Base-by-base conservation (phyloP, 345 rosid species). In the Murraya paniculata region DNA sequence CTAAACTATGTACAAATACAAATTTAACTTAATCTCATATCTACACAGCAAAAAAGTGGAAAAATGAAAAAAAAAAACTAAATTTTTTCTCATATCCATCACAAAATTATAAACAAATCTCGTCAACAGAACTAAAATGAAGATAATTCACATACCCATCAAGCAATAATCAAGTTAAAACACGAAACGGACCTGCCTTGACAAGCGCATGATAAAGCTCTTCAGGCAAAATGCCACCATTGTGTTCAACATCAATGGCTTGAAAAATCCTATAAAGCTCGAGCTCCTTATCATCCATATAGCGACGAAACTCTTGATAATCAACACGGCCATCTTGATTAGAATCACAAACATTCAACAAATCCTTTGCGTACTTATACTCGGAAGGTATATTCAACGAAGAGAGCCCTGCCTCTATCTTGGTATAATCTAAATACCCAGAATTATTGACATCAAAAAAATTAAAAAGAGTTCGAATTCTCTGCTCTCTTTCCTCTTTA, bases 201-300 rank as follows among this genome's bases (percentile, higher is more conserved):
- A 88, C 84, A 84, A 91, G 96, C 0, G 93, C 92, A 78, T 91
- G 90, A 85, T 84, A 91, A 6, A 90, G 87, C 66, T 90, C 93
- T 78, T 88, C 96, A 5, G 96, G 93, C 77, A 90, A 86, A 80
- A 91, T 91, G 87, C 89, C 84, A 13, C 96, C 93, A 64, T 87
- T 86, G 73, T 89, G 96, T 56, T 90, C 89, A 71, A 90, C 93
- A 84, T 91, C 96, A 81, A 91, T 91, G 24, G 93, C 87, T 81
- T 91, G 89, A 72, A 91, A 91, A 9, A 91, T 90, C 39, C 89
- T 77, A 74, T 91, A 91, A 53, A 91, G 77, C 84, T 91, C 96
- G 22, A 91, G 90, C 78, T 91, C 96, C 74, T 91, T 90, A 81
- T 86, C 92, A 50, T 91, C 96, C 96, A 91, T 91, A 77, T 91